These are phyloP conservation scores for Chaetomium sp. DNA, from an alignment of 2,329 filamentous ascomycete species.

Conservation along the genomic window DNA sequence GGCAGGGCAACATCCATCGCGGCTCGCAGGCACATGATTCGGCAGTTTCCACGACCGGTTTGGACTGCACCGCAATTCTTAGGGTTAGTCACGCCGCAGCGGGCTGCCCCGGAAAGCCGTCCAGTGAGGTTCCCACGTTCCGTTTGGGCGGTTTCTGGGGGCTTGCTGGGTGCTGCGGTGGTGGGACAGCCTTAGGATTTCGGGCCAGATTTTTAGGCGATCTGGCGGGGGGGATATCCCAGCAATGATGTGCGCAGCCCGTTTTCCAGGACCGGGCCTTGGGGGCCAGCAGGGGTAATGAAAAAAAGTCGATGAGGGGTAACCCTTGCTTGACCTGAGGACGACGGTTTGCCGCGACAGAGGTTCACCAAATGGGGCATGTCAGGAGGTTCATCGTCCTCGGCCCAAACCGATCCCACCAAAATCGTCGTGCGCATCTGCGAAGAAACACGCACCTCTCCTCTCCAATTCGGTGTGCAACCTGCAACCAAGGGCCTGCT, in stretches of 20 bases:
- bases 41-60: constrained; percentile 4
- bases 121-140: constrained; percentile 10
- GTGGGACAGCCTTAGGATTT: background rate
- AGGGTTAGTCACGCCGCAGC: constrained; percentile 18
- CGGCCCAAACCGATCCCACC: background rate
- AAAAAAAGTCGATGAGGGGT: too few relatives aligned
- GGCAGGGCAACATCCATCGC: constrained; percentile 1
- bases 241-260: constrained; percentile 9
- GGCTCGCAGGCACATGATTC: constrained; percentile 8
- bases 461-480: too few relatives aligned
- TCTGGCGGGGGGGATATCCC: constrained; percentile 3
- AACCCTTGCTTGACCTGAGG: background rate
- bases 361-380: too few relatives aligned
- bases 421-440: constrained; percentile 16
- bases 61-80: background rate
- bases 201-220: background rate
- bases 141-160: constrained; percentile 7
- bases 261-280: background rate
- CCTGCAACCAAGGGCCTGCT: background rate
- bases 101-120: constrained; percentile 12
- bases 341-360: too few relatives aligned
- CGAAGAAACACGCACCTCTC: constrained; percentile 9
- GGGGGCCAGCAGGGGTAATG: too few relatives aligned
- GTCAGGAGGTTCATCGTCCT: too few relatives aligned
- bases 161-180: constrained; percentile 8